Conservation (phyloP, 805 yeast genomes). For the Candida germanica region DNA sequence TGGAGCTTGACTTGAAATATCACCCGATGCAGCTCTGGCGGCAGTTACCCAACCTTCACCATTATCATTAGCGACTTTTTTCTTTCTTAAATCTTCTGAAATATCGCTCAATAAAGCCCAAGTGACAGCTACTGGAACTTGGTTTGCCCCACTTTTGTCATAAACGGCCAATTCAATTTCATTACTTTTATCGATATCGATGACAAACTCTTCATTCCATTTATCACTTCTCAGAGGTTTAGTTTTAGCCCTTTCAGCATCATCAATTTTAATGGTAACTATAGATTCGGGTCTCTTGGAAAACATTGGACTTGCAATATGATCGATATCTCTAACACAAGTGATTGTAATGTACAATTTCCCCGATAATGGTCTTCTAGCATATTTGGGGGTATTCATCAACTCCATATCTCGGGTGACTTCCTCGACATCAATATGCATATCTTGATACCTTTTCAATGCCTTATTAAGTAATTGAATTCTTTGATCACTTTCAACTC, state of each 20-base stretch:
- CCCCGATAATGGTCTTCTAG: slow-evolving; percentile 85
- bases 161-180: slow-evolving; percentile 87
- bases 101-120: slow-evolving; percentile 91
- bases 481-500: slow-evolving; percentile 78
- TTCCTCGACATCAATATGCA: slow-evolving; percentile 73
- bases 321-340: slow-evolving; percentile 87
- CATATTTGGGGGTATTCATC: slow-evolving; percentile 65
- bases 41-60: slow-evolving; percentile 87
- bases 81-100: slow-evolving; percentile 91
- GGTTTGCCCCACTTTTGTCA: slow-evolving; percentile 66
- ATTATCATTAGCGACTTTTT: slow-evolving; percentile 71
- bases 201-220: slow-evolving; percentile 79
- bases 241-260: slow-evolving; percentile 75
- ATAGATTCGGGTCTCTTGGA: slow-evolving; percentile 76
- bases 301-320: slow-evolving; percentile 79
- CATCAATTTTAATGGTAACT: slow-evolving; percentile 81
- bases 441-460: slow-evolving; percentile 81
- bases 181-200: slow-evolving; percentile 85
- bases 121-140: slow-evolving; percentile 84
- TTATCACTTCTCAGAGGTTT: slow-evolving; percentile 71
- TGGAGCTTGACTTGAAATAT: not conserved
- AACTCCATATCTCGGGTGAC: slow-evolving; percentile 64
- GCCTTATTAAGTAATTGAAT: slow-evolving; percentile 81
- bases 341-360: slow-evolving; percentile 67
- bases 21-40: slow-evolving; percentile 6